Evolutionary conservation across 768 basidiomycete species (phyloP), one percentile per base, ranked within the genome.

Genomic region (Ephemerocybe angulata): DNA sequence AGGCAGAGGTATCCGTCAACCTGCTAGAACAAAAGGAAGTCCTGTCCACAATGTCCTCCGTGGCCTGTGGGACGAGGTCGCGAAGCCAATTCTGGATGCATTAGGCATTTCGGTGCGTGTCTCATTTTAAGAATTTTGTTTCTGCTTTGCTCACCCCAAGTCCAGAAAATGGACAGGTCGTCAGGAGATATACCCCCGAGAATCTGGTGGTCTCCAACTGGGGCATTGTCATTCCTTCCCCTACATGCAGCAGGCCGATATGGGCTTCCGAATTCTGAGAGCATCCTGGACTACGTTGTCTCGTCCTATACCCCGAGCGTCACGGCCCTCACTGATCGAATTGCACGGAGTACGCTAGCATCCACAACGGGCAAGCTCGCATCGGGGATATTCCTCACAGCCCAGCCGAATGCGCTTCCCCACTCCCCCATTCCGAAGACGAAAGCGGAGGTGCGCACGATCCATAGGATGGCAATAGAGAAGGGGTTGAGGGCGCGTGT

Each of bases 401-500:
- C 15, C 38, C 38, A 41, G 38, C 38, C 38, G 5, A 41, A 41
- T 4, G 38, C 17, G 5, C 7, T n/a, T n/a, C 7, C 7, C 15
- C 7, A 13, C 7, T 41, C 17, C 7, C 15, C n/a, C 7, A 60
- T 62, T 10, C 57, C 59, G 12, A 38, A 25, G 12, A 54, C 61
- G 11, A 37, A 13, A 28, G 21, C 38, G 15, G 61, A 62, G 47
- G 35, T 47, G 3, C 21, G 27, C 13, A 31, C 19, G 4, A 44
- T 60, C 28, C 11, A 54, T 13, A n/a, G 38, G 15, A 8, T n/a
- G 22, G 24, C 2, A 7, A 42, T 12, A 12, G 24, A 29, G 27
- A 35, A 2, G 17, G 22, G 7, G 7, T 13, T 19, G 8, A n/a
- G 28, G 17, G 50, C 60, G 62, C 7, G 69, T 64, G 30, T 40